Conservation (phyloP, 2,329 filamentous ascomycete genomes). For the Fusarium bulbicola region DNA sequence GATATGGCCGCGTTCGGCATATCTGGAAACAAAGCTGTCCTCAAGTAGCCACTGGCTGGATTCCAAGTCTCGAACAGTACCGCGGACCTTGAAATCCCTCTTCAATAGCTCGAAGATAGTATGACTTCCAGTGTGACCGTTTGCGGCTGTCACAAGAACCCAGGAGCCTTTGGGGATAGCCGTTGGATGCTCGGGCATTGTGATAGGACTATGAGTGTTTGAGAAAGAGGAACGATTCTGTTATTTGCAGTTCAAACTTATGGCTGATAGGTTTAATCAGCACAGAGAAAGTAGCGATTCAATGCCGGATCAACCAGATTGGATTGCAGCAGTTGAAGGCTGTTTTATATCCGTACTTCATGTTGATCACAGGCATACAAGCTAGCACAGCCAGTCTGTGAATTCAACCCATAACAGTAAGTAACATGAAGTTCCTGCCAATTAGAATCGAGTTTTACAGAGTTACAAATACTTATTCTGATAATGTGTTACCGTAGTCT, state of each 20-base stretch:
- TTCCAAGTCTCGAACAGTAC: slow-evolving; percentile 18
- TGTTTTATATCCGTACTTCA: not conserved
- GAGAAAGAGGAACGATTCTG: not conserved
- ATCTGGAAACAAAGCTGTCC: not conserved
- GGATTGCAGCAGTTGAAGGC: not conserved
- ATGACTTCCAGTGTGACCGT: slow-evolving; percentile 27
- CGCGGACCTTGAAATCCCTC: slow-evolving; percentile 31
- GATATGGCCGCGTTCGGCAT: slow-evolving; percentile 2
- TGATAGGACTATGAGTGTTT: not conserved
- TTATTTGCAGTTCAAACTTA: too few relatives aligned
- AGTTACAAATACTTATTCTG: not conserved
- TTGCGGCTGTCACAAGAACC: slow-evolving; percentile 30
- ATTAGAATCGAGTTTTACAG: accelerated
- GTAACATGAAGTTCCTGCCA: not conserved
- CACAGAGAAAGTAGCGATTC: too few relatives aligned
- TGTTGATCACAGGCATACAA: accelerated
- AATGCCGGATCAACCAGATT: too few relatives aligned
- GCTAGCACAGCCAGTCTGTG: too few relatives aligned
- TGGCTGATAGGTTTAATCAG: too few relatives aligned
- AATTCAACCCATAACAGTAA: too few relatives aligned
- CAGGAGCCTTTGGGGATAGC: slow-evolving; percentile 24
- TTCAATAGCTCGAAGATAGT: slow-evolving; percentile 23
- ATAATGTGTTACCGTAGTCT: not conserved
- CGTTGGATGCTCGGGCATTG: not conserved
- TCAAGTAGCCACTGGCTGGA: slow-evolving; percentile 24